A percentile compares a stretch with the other conserved stretches of the same genome.
Conservation (phyloP, 176 grass and related monocot genomes). For the Carex cristatella region DNA sequence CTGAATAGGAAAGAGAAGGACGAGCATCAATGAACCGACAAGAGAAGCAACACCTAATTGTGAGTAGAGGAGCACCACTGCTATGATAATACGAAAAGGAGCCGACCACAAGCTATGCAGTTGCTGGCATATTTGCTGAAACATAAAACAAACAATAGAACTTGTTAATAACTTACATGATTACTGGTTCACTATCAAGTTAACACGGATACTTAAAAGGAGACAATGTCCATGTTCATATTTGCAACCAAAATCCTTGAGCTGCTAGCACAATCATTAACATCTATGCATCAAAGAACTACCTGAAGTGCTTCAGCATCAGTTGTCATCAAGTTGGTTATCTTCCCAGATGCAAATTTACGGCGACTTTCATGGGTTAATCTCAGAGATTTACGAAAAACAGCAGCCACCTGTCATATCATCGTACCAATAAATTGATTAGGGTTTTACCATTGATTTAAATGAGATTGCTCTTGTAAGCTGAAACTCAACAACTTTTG, state of each 20-base stretch:
- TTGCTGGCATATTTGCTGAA: constrained; percentile 95
- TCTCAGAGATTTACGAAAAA: constrained; percentile 91
- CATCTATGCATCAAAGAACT: constrained; percentile 1
- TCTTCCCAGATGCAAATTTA: constrained; percentile 85
- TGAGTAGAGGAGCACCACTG: constrained; percentile 69
- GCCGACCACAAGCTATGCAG: constrained; percentile 98
- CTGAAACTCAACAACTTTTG: background rate
- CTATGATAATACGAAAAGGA: constrained; percentile 91
- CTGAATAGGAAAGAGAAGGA: constrained; percentile 88
- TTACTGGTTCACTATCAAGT: background rate
- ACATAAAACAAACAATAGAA: constrained; percentile 24
- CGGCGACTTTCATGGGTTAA: constrained; percentile 80
- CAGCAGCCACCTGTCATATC: constrained; percentile 60
- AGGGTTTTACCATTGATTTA: background rate
- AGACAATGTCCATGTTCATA: background rate
- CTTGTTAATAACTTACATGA: background rate
- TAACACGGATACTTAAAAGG: constrained; percentile 1
- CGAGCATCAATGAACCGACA: constrained; percentile 69
- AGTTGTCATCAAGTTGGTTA: constrained; percentile 98
- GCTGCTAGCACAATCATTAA: background rate
- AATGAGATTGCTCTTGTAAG: background rate
- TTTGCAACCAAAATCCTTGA: background rate
- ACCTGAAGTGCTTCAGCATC: constrained; percentile 97
- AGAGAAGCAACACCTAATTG: constrained; percentile 83
- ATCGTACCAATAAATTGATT: background rate